A percentile compares a stretch with the other conserved stretches of the same genome.
phyloP scores from a whole-genome alignment of 2,329 filamentous ascomycete genomes.

The Botrytis byssoidea region DNA sequence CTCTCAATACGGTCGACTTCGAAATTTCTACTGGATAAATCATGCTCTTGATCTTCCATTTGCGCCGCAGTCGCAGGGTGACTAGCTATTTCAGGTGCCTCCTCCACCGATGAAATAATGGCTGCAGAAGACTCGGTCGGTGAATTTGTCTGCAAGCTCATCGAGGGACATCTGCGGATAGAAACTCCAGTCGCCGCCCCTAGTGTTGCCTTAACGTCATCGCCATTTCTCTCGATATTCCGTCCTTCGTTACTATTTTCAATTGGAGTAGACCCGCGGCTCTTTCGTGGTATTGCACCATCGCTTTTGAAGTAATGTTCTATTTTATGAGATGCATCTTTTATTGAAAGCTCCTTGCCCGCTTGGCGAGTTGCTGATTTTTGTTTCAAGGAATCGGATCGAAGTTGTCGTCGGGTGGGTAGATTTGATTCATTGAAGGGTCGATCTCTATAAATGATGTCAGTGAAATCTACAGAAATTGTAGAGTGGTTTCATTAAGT shows the following conservation, averaged over 20 bases:
- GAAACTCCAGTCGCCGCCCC: conserved; percentile 22
- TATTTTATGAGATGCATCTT: conserved; percentile 28
- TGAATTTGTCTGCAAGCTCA: conserved; percentile 37
- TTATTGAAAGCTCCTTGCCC: conserved; percentile 28
- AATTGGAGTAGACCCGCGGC: conserved; percentile 31
- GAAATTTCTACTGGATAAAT: conserved; percentile 25
- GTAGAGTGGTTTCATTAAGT: background rate
- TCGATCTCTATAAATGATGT: conserved; percentile 44
- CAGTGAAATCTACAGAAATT: conserved; percentile 24
- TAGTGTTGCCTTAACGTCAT: conserved; percentile 19
- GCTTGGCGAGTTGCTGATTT: conserved; percentile 37
- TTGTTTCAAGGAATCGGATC: conserved; percentile 46
- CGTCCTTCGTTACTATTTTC: conserved; percentile 28
- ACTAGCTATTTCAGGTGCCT: conserved; percentile 30
- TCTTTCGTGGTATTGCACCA: conserved; percentile 33
- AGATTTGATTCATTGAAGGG: conserved; percentile 54
- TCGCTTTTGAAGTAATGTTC: conserved; percentile 30
- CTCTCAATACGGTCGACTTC: conserved; percentile 34
- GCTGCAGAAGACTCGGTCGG: conserved; percentile 30
- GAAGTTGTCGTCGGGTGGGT: conserved; percentile 48
- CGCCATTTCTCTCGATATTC: conserved; percentile 23
- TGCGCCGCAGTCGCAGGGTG: conserved; percentile 22
- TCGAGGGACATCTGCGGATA: conserved; percentile 35
- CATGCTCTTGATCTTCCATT: conserved; percentile 19
- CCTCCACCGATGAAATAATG: conserved; percentile 31